Base-by-base conservation (phyloP, 2,329 filamentous ascomycete genomes). In the Cladosporium sp. region DNA sequence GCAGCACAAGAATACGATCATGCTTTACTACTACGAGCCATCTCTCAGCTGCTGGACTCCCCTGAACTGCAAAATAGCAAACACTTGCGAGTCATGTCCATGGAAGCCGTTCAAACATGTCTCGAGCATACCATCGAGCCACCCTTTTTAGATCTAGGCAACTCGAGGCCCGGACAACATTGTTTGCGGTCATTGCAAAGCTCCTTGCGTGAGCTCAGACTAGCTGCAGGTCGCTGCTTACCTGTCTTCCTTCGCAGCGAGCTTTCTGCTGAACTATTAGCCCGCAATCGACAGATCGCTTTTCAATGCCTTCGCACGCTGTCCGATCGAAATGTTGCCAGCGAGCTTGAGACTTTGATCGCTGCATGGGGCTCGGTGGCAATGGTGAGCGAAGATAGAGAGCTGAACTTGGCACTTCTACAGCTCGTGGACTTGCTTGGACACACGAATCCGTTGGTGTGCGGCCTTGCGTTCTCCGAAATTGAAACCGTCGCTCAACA, bases 361-460 rank as follows among this genome's bases (percentile, higher is more conserved):
- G 75, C 93, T 69, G 86, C 88, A 12, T 90, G 92, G 80, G 86
- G 87, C n/a, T 85, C 89, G 63, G 76, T 96, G 43, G 92, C 89
- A 54, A 78, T 80, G 51, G 78, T 85, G 8, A 85, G 88, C 39
- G 80, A 82, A 13, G 88, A 93, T 55, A 83, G 92, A 56, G 89
- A 96, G 64, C 80, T 96, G 50, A 93, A 93, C 59, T 80, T 96
- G 47, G 86, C 93, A 18, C 74, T 99, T 24, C 78, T 95, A 50
- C 84, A 88, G 57, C 78, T 97, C 6, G 77, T 96, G 7, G 88
- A 95, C 52, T 96, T 93, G 64, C 75, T 97, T 7, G 92, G 92
- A 7, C 86, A 93, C 69, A 76, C 80, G 37, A 96, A 95, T 65
- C 80, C 82, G 34, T 80, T 96, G 27, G 76, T 95, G 7, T 89